Percentiles rank a stretch among this genome's conserved stretches.
These are phyloP conservation scores for Pinus tabuliformis DNA, from an alignment of 75 land plant genomes.

Conservation along the genomic window DNA sequence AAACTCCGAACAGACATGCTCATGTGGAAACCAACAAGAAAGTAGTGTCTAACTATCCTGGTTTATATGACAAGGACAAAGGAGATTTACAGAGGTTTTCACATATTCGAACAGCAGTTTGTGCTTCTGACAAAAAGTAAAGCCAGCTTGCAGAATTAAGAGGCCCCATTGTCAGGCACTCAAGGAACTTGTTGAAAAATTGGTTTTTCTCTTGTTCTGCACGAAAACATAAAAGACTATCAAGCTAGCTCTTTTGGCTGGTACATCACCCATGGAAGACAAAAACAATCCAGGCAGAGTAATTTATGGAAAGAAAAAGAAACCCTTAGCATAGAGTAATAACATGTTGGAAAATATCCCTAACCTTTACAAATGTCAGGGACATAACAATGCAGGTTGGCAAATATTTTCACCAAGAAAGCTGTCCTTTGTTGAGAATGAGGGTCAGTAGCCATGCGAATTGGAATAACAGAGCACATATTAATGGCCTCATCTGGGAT, in stretches of 20 bases:
- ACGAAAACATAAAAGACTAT: not conserved
- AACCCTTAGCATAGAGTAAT: not conserved
- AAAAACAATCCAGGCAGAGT: not conserved
- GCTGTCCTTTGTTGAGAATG: conserved; percentile 82
- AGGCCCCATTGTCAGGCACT: conserved; percentile 43
- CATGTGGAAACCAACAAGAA: not conserved
- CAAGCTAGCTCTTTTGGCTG: not conserved
- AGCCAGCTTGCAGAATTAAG: conserved; percentile 24
- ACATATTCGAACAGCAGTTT: conserved; percentile 61
- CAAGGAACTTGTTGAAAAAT: conserved; percentile 58
- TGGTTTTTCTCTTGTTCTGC: conserved; percentile 86
- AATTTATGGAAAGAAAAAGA: not conserved
- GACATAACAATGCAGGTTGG: conserved; percentile 91
- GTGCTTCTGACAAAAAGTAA: conserved; percentile 31
- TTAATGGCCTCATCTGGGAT: conserved; percentile 27
- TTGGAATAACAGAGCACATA: conserved; percentile 31
- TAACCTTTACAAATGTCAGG: conserved; percentile 90
- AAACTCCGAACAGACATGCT: not conserved
- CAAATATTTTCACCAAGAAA: conserved; percentile 87
- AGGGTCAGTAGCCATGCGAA: conserved; percentile 31
- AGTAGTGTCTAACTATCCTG: not conserved
- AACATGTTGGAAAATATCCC: not conserved
- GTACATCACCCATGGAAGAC: not conserved
- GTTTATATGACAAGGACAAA: not conserved
- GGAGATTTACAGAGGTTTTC: conserved; percentile 68